These are phyloP conservation scores for Handroanthus guayacan DNA, from an alignment of 257 asterid genomes.

Conservation along the genomic window DNA sequence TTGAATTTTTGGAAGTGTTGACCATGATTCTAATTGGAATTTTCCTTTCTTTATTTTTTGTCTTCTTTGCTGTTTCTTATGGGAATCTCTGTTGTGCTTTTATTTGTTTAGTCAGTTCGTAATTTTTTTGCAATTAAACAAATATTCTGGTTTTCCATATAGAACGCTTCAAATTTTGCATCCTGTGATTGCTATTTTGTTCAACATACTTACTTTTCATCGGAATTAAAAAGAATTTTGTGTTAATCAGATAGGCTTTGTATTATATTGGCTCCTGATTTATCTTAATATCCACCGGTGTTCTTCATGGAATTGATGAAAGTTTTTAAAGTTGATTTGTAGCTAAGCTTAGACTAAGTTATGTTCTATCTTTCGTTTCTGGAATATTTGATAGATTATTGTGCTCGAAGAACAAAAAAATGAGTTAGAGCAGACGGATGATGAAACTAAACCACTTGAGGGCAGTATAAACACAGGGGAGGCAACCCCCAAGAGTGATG, in stretches of 20 bases:
- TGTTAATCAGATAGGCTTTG: neutral
- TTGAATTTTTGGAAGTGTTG: neutral
- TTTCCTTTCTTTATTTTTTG: too few relatives aligned
- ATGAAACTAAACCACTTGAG: conserved; percentile 66
- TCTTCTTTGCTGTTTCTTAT: too few relatives aligned
- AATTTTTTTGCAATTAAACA: neutral
- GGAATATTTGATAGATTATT: conserved; percentile 55
- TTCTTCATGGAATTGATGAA: neutral
- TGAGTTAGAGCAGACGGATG: conserved; percentile 68
- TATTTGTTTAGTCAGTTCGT: too few relatives aligned
- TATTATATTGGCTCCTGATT: neutral
- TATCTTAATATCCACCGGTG: neutral
- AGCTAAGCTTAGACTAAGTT: neutral
- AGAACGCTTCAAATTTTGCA: conserved; percentile 6
- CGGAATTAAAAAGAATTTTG: neutral
- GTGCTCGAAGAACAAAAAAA: conserved; percentile 90
- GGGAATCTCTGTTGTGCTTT: too few relatives aligned
- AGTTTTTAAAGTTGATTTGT: conserved; percentile 6
- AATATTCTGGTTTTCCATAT: neutral
- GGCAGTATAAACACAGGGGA: conserved; percentile 47
- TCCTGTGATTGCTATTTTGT: conserved; percentile 1
- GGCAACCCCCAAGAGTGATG: conserved; percentile 55
- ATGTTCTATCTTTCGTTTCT: conserved; percentile 18
- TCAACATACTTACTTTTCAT: neutral
- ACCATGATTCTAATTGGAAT: neutral